Evolutionary conservation across 148 eudicot genomes (phyloP).

Genomic region (Fagopyrum esculentum): DNA sequence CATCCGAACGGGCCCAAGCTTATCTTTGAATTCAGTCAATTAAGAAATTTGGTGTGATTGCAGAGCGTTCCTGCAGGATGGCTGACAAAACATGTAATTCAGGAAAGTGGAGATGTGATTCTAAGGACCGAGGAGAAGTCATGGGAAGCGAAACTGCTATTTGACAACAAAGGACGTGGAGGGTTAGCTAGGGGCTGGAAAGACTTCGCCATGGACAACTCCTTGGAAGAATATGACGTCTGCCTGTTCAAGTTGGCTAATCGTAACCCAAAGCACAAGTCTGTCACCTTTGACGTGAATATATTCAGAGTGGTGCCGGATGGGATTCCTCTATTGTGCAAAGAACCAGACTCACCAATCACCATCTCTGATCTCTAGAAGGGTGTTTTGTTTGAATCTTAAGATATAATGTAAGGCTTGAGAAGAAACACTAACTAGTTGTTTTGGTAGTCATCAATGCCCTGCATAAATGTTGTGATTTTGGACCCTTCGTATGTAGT

Average conservation of each 20-base stretch:
- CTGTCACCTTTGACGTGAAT: background rate
- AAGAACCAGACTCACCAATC: background rate
- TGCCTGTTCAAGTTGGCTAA: conserved; percentile 10
- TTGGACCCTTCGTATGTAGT: too few relatives aligned
- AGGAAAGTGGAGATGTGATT: conserved; percentile 13
- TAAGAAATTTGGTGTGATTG: background rate
- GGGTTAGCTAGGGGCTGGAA: conserved; percentile 27
- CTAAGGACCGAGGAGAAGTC: conserved; percentile 14
- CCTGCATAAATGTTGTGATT: too few relatives aligned
- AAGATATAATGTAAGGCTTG: background rate
- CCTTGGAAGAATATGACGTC: conserved; percentile 15
- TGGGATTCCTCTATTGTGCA: background rate
- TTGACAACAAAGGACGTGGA: conserved; percentile 15
- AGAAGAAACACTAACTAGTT: background rate
- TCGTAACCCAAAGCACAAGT: background rate
- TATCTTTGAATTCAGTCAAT: too few relatives aligned
- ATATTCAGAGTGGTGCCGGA: background rate
- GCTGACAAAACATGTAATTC: conserved; percentile 14
- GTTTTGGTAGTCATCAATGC: background rate
- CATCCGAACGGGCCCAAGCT: too few relatives aligned
- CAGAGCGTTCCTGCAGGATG: conserved; percentile 27
- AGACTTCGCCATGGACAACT: conserved; percentile 21
- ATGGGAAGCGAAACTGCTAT: conserved; percentile 19
- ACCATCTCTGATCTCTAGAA: background rate
- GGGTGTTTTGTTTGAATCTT: background rate